A percentile compares a stretch with the other conserved stretches of the same genome.
Conservation (phyloP, 2,329 filamentous ascomycete genomes). For the Verticillium klebahnii region DNA sequence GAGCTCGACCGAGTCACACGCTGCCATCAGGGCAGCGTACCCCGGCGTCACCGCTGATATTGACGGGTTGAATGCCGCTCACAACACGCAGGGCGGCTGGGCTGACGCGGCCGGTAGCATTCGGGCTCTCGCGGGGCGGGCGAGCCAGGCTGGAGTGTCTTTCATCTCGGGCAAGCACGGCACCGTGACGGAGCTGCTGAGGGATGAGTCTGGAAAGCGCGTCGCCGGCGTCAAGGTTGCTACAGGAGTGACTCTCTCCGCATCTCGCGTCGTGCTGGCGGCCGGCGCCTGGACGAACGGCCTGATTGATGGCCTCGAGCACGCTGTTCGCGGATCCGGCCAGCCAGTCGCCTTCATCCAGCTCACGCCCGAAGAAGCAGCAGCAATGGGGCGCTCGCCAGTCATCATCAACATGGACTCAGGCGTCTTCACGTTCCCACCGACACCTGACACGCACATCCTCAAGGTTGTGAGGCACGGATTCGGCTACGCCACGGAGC, state of each 20-base stretch:
- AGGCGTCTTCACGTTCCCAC: slow-evolving; percentile 52
- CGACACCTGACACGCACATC: slow-evolving; percentile 38
- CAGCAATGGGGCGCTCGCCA: slow-evolving; percentile 46
- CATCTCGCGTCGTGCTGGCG: slow-evolving; percentile 56
- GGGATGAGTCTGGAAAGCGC: slow-evolving; percentile 1
- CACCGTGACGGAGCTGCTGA: slow-evolving; percentile 18
- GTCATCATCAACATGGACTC: slow-evolving; percentile 53
- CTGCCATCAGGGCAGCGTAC: slow-evolving; percentile 6
- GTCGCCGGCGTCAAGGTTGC: slow-evolving; percentile 21
- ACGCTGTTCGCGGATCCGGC: slow-evolving; percentile 58
- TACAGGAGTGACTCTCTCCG: slow-evolving; percentile 27
- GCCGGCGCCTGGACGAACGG: slow-evolving; percentile 75
- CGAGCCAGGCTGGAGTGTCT: slow-evolving; percentile 21
- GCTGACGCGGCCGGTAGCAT: slow-evolving; percentile 24
- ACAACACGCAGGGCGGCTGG: slow-evolving; percentile 25
- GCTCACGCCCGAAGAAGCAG: slow-evolving; percentile 54
- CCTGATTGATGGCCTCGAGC: slow-evolving; percentile 65
- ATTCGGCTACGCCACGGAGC: slow-evolving; percentile 44
- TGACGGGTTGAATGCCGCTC: slow-evolving; percentile 5
- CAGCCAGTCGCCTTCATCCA: slow-evolving; percentile 63
- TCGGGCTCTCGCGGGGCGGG: slow-evolving; percentile 17
- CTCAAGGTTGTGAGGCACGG: slow-evolving; percentile 59
- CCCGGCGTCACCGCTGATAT: slow-evolving; percentile 7
- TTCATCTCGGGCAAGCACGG: slow-evolving; percentile 25
- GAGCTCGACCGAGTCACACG: slow-evolving; percentile 1